phyloP scores from a whole-genome alignment of 352 stramenopile species.

The Globisporangium sylvaticum region DNA sequence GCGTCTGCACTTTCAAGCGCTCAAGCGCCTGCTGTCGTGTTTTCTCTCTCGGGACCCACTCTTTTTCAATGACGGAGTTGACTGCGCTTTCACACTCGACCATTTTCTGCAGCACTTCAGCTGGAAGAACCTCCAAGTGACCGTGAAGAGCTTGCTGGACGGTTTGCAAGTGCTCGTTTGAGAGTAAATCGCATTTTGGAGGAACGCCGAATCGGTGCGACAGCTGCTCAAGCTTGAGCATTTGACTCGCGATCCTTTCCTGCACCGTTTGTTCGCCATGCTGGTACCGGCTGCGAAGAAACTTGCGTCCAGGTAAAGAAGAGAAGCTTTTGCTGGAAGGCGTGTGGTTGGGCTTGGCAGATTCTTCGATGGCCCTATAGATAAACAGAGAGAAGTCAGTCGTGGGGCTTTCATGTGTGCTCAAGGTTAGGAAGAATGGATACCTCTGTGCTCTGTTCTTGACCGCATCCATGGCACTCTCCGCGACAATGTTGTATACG shows the following conservation, averaged over 20 bases:
- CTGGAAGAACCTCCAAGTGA: slow-evolving; percentile 54
- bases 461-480: slow-evolving; percentile 20
- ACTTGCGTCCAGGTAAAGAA: slow-evolving; percentile 41
- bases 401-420: background rate
- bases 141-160: slow-evolving; percentile 55
- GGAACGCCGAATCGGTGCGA: slow-evolving; percentile 43
- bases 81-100: slow-evolving; percentile 42
- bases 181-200: slow-evolving; percentile 32
- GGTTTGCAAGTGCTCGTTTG: slow-evolving; percentile 40
- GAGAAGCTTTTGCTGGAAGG: slow-evolving; percentile 20
- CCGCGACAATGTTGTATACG: slow-evolving; percentile 12
- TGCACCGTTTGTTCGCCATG: slow-evolving; percentile 45
- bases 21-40: slow-evolving; percentile 42
- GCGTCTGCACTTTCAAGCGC: slow-evolving; percentile 26
- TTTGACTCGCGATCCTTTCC: slow-evolving; percentile 30
- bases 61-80: slow-evolving; percentile 41
- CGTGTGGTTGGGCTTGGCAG: background rate
- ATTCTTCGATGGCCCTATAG: slow-evolving; percentile 3
- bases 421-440: background rate
- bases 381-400: background rate
- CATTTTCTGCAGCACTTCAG: slow-evolving; percentile 55
- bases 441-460: slow-evolving; percentile 34
- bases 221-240: slow-evolving; percentile 40
- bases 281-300: slow-evolving; percentile 39
- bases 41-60: slow-evolving; percentile 61